Base-by-base conservation (phyloP, 306 rosid genomes). In the Pyrus bretschneideri region DNA sequence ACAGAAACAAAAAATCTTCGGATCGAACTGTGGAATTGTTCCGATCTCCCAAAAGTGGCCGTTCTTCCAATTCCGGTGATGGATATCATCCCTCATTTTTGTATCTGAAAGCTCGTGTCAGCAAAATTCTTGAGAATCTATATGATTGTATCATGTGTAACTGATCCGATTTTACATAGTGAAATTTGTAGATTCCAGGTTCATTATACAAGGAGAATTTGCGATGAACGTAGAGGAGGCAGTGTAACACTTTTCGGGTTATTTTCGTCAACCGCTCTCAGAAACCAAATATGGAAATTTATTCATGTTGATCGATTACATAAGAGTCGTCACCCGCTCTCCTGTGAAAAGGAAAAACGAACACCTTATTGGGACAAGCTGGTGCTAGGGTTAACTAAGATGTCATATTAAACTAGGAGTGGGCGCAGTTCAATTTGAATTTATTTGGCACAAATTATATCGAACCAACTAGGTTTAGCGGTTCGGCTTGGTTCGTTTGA, bases 101-200 rank as follows among this genome's bases (percentile, higher is more conserved):
- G 35, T 73, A 40, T 60, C 58, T 9, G 29, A 23, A 77, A 60
- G 79, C 82, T 77, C 1, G 70, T 82, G 90, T 74, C 74, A 81
- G 79, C 62, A 71, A 81, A 81, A 46, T 86, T 83, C 81, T 80
- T 82, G 61, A 33, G 60, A 74, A 59, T 30, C 57, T 72, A 62
- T 77, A 82, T 72, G 81, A 81, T 78, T 88, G 89, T 80, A 78
- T 86, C 78, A 57, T 85, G 81, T 87, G 83, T 77, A 73, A 77
- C 82, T 72, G 74, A 75, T 82, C 82, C 77, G 64, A 33, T 72
- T 79, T 80, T 76, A 72, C 78, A 9, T 35, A 76, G 86, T 81
- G 79, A 85, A 85, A 69, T 80, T 72, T 79, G 76, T 73, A 64
- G 77, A 67, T 77, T 76, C 76, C 40, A 35, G 40, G 40, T 35